phyloP scores from a whole-genome alignment of 2,329 filamentous ascomycete species.

The Penicillium sp. region DNA sequence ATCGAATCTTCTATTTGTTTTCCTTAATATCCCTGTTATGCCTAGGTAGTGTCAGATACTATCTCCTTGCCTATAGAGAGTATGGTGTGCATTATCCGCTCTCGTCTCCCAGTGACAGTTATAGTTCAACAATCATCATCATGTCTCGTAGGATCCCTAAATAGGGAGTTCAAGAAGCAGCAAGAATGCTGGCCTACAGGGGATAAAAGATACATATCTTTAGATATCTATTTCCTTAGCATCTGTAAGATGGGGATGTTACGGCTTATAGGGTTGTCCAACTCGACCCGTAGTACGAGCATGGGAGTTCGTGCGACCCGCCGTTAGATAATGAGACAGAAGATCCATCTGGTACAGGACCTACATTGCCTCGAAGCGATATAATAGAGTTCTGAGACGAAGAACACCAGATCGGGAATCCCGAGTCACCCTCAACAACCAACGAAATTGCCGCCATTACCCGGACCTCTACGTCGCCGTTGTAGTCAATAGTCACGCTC shows the following conservation, averaged over 20 bases:
- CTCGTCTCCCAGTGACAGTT: background rate
- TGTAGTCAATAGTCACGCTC: background rate
- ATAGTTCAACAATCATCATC: background rate
- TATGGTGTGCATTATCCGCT: background rate
- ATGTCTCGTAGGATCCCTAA: background rate
- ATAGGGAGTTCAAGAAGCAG: background rate
- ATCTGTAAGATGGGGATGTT: background rate
- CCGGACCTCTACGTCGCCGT: background rate
- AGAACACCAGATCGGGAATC: background rate
- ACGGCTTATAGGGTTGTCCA: background rate
- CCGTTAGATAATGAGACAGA: background rate
- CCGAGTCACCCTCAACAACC: background rate
- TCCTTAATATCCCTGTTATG: background rate
- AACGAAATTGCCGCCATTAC: background rate
- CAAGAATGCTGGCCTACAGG: background rate
- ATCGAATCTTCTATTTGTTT: background rate
- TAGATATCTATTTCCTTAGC: too few species aligned
- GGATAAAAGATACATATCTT: too few species aligned
- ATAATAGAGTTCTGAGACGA: too few species aligned
- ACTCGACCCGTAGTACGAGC: background rate
- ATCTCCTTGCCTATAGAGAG: background rate
- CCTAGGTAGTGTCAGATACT: background rate
- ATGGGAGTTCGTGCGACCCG: background rate
- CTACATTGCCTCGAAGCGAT: too few species aligned
- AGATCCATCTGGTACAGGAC: background rate